These are phyloP conservation scores for Telfairia occidentalis DNA, from an alignment of 331 rosid species.

Conservation along the genomic window DNA sequence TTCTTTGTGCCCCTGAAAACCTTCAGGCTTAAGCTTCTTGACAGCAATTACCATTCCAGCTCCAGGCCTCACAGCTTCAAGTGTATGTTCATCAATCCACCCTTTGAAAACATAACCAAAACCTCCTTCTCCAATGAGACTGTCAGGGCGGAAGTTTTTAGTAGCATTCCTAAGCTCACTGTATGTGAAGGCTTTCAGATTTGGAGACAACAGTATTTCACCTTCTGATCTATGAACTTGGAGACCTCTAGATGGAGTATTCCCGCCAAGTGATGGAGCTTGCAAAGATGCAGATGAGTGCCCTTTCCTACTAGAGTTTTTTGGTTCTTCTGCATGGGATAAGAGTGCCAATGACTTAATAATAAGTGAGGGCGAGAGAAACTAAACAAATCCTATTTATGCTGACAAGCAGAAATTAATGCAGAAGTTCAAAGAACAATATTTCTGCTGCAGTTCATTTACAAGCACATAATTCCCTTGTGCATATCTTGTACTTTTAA, in stretches of 20 bases:
- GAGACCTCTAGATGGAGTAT: conserved; percentile 29
- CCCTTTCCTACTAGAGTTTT: conserved; percentile 17
- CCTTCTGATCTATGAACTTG: conserved; percentile 53
- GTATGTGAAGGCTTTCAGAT: conserved; percentile 55
- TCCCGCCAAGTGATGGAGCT: conserved; percentile 15
- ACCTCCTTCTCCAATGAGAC: conserved; percentile 66
- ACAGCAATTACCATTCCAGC: conserved; percentile 44
- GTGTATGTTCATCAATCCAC: conserved; percentile 33
- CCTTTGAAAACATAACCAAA: conserved; percentile 67
- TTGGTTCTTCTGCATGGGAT: conserved; percentile 24
- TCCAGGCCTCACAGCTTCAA: conserved; percentile 25
- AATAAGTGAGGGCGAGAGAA: background rate
- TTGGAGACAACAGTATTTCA: conserved; percentile 51
- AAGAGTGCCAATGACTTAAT: background rate
- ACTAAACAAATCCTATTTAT: background rate
- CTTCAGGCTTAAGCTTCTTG: conserved; percentile 62
- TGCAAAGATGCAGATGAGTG: conserved; percentile 20
- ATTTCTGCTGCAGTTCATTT: background rate
- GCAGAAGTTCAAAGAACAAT: background rate
- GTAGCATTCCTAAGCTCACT: conserved; percentile 50
- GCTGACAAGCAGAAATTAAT: background rate
- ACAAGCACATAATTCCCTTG: background rate
- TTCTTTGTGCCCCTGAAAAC: conserved; percentile 71
- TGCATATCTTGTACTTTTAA: background rate
- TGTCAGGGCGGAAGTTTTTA: conserved; percentile 35